Conservation (phyloP, 768 basidiomycete species). For the Phaeotremella skinneri region DNA sequence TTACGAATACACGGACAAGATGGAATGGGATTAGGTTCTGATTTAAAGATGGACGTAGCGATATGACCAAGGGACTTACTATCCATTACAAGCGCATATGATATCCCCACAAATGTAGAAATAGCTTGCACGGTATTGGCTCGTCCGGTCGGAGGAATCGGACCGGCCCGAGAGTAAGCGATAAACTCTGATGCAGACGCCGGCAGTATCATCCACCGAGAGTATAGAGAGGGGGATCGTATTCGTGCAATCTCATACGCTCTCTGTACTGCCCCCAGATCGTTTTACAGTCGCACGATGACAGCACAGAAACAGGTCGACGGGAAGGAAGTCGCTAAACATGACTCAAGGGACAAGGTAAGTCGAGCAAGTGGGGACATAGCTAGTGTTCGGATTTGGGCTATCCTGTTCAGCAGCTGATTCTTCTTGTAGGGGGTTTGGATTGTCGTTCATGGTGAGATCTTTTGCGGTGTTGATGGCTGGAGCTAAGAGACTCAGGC, state of each 20-base stretch:
- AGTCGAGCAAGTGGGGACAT: background rate
- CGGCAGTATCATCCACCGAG: too few species aligned
- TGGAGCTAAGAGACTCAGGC: slow-evolving; percentile 16
- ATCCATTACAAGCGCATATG: too few species aligned
- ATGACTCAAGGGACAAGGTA: slow-evolving; percentile 56
- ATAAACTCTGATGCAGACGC: too few species aligned
- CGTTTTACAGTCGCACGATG: slow-evolving; percentile 12
- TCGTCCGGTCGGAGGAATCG: background rate
- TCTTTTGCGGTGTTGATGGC: background rate
- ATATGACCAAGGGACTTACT: too few species aligned
- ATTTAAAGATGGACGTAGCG: too few species aligned
- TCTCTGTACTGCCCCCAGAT: background rate
- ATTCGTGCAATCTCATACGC: too few species aligned
- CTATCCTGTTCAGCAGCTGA: background rate
- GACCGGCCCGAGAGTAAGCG: background rate
- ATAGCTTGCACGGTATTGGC: too few species aligned
- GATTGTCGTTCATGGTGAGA: slow-evolving; percentile 49
- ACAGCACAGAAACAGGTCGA: slow-evolving; percentile 35
- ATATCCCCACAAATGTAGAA: too few species aligned
- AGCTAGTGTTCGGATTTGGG: background rate
- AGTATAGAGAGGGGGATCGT: too few species aligned
- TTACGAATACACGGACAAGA: slow-evolving; percentile 66
- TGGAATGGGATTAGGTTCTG: slow-evolving; percentile 66
- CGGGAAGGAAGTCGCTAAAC: slow-evolving; percentile 53
- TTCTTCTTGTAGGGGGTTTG: slow-evolving; percentile 38